Evolutionary conservation across 2,329 filamentous ascomycete genomes (phyloP), one percentile per base, ranked within the genome.

Genomic region (Monilinia fructigena): DNA sequence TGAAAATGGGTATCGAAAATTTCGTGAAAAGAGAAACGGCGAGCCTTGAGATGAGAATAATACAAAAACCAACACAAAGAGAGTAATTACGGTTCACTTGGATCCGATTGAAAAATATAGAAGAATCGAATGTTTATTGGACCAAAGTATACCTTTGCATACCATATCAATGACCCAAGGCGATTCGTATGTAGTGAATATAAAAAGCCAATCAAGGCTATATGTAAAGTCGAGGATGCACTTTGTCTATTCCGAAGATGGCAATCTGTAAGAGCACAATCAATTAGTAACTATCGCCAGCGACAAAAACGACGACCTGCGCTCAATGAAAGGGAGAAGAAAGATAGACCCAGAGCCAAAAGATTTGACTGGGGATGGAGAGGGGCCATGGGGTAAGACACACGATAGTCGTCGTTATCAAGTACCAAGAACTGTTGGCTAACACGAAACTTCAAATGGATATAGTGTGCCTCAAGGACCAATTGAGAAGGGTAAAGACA

Each of bases 21-120:
- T 26, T 42, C 55, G 55, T 67, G 55, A 58, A 54, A 65, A 60
- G 55, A 47, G 68, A 71, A 68, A 70, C 42, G 65, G 70, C 69
- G 65, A 72, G 70, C 68, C 70, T 67, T 67, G 55, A 63, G 66
- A 66, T 60, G 67, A 67, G 63, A 71, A 73, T 55, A 20, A 40
- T 52, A 35, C 8, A 38, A 50, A 68, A 54, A 16, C 14, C 60
- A 70, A 63, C 66, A 66, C n/a, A 74, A 74, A 71, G 74, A 74
- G 69, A 65, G 72, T 74, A 67, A 65, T 69, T 65, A 68, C 68
- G 72, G 68, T 50, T 74, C 73, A 66, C 73, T 74, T 70, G 72
- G 73, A 75, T 63, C 70, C 70, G 69, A 68, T 58, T 58, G 66
- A 69, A 67, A 50, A 48, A 68, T 66, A 71, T 67, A 71, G 18